Evolutionary conservation across 305 asterid genomes (phyloP).

Genomic region (Coffea humblotiana): DNA sequence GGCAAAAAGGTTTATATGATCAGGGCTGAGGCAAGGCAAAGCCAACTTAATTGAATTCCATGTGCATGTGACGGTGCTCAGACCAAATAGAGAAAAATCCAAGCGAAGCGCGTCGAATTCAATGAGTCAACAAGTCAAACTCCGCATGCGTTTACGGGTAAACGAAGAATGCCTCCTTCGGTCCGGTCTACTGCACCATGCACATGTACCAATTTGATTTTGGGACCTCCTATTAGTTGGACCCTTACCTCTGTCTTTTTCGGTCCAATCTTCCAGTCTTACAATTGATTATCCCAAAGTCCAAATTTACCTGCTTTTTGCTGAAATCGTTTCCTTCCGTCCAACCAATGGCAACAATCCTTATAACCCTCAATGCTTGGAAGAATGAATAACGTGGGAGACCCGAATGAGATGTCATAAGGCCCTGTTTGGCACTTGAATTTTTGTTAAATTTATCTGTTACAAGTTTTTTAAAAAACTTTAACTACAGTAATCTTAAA

Average conservation of each 20-base stretch:
- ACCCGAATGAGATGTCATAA: neutral
- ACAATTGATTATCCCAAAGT: constrained; percentile 5
- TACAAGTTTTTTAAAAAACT: too few species aligned
- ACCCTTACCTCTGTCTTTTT: too few species aligned
- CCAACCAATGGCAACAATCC: neutral
- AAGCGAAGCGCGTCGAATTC: neutral
- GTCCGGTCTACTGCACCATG: neutral
- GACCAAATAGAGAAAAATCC: constrained; percentile 2
- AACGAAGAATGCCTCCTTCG: neutral
- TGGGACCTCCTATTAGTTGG: neutral
- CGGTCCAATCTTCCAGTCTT: neutral
- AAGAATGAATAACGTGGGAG: neutral
- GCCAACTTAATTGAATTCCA: constrained; percentile 12
- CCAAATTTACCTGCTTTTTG: neutral
- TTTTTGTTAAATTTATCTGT: too few species aligned
- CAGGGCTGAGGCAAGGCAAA: neutral
- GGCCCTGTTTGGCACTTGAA: too few species aligned
- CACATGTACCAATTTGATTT: neutral
- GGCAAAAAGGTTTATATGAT: neutral
- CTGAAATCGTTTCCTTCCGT: neutral
- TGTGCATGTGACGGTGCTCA: constrained; percentile 26
- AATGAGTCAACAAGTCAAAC: constrained; percentile 19
- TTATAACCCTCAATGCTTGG: neutral
- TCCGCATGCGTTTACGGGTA: constrained; percentile 2
- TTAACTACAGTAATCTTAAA: too few species aligned